Evolutionary conservation across 768 basidiomycete genomes (phyloP).

Genomic region (Hygrocybe coccinea): DNA sequence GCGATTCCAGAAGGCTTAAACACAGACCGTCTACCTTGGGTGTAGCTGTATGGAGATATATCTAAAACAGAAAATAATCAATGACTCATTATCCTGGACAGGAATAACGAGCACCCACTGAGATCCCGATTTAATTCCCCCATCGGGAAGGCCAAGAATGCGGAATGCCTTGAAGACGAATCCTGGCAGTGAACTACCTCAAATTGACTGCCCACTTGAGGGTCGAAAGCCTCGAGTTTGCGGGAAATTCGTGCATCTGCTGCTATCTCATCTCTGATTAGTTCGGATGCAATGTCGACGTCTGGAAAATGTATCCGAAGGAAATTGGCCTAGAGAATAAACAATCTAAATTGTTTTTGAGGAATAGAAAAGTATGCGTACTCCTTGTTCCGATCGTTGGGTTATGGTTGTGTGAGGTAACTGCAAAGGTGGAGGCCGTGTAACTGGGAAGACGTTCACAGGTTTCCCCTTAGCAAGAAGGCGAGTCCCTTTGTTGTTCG

Average conservation of each 20-base stretch:
- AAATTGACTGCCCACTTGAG: slow-evolving; percentile 51
- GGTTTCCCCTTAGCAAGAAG: slow-evolving; percentile 26
- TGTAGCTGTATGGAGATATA: slow-evolving; percentile 39
- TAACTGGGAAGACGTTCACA: slow-evolving; percentile 54
- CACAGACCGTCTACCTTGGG: slow-evolving; percentile 21
- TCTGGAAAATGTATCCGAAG: slow-evolving; percentile 69
- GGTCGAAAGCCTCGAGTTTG: slow-evolving; percentile 47
- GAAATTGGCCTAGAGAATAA: slow-evolving; percentile 54
- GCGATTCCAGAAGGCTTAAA: slow-evolving; percentile 42
- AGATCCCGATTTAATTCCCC: slow-evolving; percentile 56
- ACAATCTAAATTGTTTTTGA: slow-evolving; percentile 3
- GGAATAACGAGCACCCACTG: slow-evolving; percentile 44
- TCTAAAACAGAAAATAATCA: slow-evolving; percentile 34
- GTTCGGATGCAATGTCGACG: slow-evolving; percentile 63
- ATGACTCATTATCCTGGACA: not conserved
- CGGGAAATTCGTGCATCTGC: slow-evolving; percentile 37
- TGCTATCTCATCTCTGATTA: slow-evolving; percentile 54
- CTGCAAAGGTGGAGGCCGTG: slow-evolving; percentile 36
- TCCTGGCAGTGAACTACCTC: slow-evolving; percentile 34
- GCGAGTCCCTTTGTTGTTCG: not conserved
- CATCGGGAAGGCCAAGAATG: slow-evolving; percentile 55
- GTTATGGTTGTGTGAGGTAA: slow-evolving; percentile 30
- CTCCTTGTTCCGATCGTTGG: slow-evolving; percentile 64
- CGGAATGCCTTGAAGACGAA: slow-evolving; percentile 17
- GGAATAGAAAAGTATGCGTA: slow-evolving; percentile 31